Conservation (phyloP, 192 early-diverging fungal species). For the Coemansia sp. region DNA sequence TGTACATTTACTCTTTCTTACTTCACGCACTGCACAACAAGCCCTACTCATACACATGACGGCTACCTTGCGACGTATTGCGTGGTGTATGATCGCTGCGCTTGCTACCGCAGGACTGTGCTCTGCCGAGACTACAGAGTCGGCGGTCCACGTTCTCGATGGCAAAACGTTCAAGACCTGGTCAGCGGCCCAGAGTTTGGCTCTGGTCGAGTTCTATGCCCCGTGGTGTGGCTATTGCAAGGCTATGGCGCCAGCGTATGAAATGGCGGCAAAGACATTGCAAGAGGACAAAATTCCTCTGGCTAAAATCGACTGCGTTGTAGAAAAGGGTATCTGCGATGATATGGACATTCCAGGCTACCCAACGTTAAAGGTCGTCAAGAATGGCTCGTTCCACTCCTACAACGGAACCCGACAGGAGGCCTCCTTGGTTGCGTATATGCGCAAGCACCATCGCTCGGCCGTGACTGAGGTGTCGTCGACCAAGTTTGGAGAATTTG, state of each 20-base stretch:
- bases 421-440: constrained; percentile 82
- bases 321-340: constrained; percentile 76
- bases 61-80: constrained; percentile 8
- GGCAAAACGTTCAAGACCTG: constrained; percentile 63
- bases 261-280: constrained; percentile 80
- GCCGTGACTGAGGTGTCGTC: constrained; percentile 66
- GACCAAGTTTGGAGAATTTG: constrained; percentile 67
- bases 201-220: constrained; percentile 94
- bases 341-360: constrained; percentile 79
- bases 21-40: not conserved
- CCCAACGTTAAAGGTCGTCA: constrained; percentile 91
- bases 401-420: constrained; percentile 89
- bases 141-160: constrained; percentile 60
- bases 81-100: constrained; percentile 2
- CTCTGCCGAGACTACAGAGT: constrained; percentile 19
- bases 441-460: constrained; percentile 88
- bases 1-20: constrained; percentile 5
- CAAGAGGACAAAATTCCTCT: constrained; percentile 71
- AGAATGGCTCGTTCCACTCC: constrained; percentile 58
- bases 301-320: constrained; percentile 97
- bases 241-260: constrained; percentile 89
- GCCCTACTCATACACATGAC: not conserved
- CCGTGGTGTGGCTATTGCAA: constrained; percentile 98
- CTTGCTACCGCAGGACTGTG: not conserved
- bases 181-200: constrained; percentile 63